Evolutionary conservation across 768 basidiomycete species (phyloP).

Genomic region (Kwoniella sp.): DNA sequence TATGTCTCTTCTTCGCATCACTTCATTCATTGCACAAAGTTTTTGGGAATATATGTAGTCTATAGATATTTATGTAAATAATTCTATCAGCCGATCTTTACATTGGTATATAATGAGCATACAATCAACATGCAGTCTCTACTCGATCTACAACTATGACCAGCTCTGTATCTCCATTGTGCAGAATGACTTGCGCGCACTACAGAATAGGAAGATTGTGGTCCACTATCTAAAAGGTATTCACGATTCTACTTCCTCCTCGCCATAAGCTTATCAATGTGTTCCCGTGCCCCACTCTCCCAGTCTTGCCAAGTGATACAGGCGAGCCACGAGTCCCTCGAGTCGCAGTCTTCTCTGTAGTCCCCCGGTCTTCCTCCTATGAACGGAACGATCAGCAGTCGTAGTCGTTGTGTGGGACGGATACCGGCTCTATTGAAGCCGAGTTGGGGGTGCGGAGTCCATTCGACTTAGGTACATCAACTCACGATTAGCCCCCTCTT

Average conservation of each 20-base stretch:
- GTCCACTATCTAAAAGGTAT: too few relatives aligned
- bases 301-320: constrained; percentile 43
- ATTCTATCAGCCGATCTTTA: not conserved
- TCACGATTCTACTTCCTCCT: constrained; percentile 19
- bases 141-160: not conserved
- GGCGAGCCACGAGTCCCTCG: constrained; percentile 46
- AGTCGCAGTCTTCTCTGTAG: constrained; percentile 24
- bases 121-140: not conserved
- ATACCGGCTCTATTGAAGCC: too few relatives aligned
- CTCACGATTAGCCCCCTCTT: constrained; percentile 24
- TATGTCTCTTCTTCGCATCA: not conserved
- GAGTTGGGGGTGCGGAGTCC: too few relatives aligned
- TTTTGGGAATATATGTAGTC: constrained; percentile 20
- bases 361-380: constrained; percentile 33
- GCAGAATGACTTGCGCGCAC: too few relatives aligned
- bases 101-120: not conserved
- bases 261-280: constrained; percentile 38
- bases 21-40: not conserved
- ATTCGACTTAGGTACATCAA: not conserved
- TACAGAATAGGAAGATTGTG: too few relatives aligned
- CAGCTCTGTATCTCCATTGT: too few relatives aligned
- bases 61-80: constrained; percentile 3
- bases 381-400: not conserved
- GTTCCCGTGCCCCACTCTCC: constrained; percentile 29
- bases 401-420: too few relatives aligned